Conservation (phyloP, 345 rosid genomes). For the Trapa incisa region DNA sequence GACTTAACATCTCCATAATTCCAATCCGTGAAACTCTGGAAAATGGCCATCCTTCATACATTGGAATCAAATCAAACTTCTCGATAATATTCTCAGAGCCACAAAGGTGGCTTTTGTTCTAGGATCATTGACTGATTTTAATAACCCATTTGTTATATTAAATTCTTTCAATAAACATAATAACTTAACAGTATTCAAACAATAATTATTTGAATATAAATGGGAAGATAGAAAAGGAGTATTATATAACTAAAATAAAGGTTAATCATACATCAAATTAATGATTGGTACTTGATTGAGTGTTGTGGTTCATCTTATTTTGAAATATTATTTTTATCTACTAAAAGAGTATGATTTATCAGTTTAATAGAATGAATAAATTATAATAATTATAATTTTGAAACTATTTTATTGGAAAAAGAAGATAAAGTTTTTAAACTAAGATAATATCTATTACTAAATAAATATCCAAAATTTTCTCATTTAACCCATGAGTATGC, state of each 20-base stretch:
- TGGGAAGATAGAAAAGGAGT: no score
- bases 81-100: slow-evolving; percentile 4
- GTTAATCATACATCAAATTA: slow-evolving; percentile 9
- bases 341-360: background rate
- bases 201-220: background rate
- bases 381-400: background rate
- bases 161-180: slow-evolving; percentile 7
- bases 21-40: slow-evolving; percentile 13
- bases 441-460: no score
- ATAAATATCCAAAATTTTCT: no score
- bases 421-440: background rate
- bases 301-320: slow-evolving; percentile 29
- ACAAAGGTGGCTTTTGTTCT: slow-evolving; percentile 18
- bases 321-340: background rate
- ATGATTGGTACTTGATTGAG: slow-evolving; percentile 10
- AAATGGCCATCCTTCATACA: slow-evolving; percentile 18
- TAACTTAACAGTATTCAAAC: background rate
- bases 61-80: slow-evolving; percentile 19
- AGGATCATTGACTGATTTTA: slow-evolving; percentile 16
- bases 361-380: background rate
- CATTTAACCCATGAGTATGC: no score
- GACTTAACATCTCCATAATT: slow-evolving; percentile 11
- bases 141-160: slow-evolving; percentile 39
- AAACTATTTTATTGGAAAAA: background rate
- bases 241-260: background rate